Evolutionary conservation across 352 stramenopile genomes (phyloP), one percentile per base, ranked within the genome.

Genomic region (Globisporangium megalacanthum): DNA sequence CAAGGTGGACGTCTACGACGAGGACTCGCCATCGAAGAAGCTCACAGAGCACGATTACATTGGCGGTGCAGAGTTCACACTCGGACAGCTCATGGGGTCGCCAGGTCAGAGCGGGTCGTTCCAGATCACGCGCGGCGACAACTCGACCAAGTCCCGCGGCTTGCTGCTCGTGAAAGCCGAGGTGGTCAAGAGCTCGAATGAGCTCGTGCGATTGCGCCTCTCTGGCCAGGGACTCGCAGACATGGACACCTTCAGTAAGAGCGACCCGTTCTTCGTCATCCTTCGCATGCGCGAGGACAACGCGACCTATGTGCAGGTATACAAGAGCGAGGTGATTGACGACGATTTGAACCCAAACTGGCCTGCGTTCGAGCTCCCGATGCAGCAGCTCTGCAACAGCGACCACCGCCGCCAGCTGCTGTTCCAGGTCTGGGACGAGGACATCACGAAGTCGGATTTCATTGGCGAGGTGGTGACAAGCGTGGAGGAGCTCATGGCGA

Each of bases 1-100:
- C 35, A 79, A 88, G 49, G 77, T 97, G 54, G 79, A 91, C 37
- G 74, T 96, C 3, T 96, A 92, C 51, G 82, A 96, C 69, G 69
- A 92, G 64, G 88, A 97, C 73, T 83, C 72, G 37, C 72, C 71
- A 19, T 65, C 75, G 13, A 72, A 73, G 19, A 82, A 79, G 50
- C 72, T 82, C 56, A 77, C 74, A 20, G 70, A 88, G 13, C 73
- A 95, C 41, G 87, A 89, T 54, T 79, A 83, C 56, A 89, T 96
- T 37, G 88, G 86, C 33, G 62, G 67, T 1, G 72, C 69, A 47
- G 68, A 90, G 56, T 95, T 95, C 64, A 87, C 75, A 20, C 59
- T 95, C 39, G 84, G 81, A 0, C 74, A 93, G 52, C 51, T 96
- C 8, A 88, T 96, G 79, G 86, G 84, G 13, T 65, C 78, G 52